Conservation (phyloP, 2,329 filamentous ascomycete genomes). For the Aspergillus novoparasiticus region DNA sequence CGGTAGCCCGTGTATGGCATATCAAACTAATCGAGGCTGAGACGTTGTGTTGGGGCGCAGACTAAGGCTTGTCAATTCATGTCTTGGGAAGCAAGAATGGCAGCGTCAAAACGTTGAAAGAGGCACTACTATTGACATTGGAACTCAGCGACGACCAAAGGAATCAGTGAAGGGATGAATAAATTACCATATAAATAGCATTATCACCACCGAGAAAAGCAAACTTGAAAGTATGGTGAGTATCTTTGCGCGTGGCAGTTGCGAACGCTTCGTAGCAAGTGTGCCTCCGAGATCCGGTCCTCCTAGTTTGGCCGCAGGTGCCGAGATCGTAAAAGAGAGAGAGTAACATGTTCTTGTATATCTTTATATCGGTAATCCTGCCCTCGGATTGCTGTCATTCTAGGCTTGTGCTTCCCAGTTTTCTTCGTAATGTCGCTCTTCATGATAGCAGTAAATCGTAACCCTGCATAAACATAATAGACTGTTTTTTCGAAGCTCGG, state of each 20-base stretch:
- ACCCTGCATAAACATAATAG: neutral
- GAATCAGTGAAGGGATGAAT: rapidly evolving
- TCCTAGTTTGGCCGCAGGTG: neutral
- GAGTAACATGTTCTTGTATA: neutral
- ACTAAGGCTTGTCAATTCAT: neutral
- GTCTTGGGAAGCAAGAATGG: neutral
- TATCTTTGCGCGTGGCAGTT: neutral
- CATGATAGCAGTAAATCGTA: neutral
- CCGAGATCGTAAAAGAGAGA: neutral
- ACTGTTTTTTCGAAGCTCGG: neutral
- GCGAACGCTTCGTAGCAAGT: neutral
- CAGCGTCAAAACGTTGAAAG: neutral
- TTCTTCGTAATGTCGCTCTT: neutral
- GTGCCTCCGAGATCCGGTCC: neutral
- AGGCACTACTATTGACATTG: neutral
- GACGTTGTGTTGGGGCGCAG: neutral
- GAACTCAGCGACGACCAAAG: neutral
- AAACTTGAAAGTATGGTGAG: neutral
- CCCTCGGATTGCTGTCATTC: neutral
- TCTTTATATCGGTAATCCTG: neutral
- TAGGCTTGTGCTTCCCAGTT: neutral
- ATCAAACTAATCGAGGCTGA: rapidly evolving
- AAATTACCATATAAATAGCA: neutral
- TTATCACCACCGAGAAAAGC: neutral
- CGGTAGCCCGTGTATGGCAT: neutral